Evolutionary conservation across 768 basidiomycete species (phyloP).

Genomic region (Russula earlei): DNA sequence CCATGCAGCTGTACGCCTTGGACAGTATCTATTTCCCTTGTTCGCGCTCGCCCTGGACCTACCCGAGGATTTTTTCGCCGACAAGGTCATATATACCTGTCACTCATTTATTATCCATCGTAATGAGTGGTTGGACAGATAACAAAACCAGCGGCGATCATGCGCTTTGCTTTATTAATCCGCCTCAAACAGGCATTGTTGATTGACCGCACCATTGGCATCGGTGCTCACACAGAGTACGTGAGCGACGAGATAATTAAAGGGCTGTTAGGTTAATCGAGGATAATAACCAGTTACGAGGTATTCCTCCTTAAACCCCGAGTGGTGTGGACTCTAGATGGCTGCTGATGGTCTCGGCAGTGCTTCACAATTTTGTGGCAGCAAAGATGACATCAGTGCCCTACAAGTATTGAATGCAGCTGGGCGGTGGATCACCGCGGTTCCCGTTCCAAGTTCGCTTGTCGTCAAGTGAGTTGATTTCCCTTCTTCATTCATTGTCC

Average conservation of each 20-base stretch:
- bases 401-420: slow-evolving; percentile 43
- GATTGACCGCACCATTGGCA: slow-evolving; percentile 64
- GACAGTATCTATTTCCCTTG: slow-evolving; percentile 65
- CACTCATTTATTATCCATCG: background rate
- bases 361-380: slow-evolving; percentile 88
- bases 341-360: slow-evolving; percentile 30
- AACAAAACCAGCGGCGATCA: slow-evolving; percentile 67
- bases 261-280: background rate
- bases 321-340: slow-evolving; percentile 1
- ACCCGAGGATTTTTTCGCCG: slow-evolving; percentile 68
- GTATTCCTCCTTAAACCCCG: background rate
- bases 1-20: slow-evolving; percentile 46
- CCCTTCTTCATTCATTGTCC: background rate
- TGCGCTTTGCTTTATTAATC: slow-evolving; percentile 82
- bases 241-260: slow-evolving; percentile 21
- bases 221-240: slow-evolving; percentile 82
- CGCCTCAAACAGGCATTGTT: slow-evolving; percentile 56
- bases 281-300: slow-evolving; percentile 8
- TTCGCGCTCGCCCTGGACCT: slow-evolving; percentile 78
- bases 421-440: slow-evolving; percentile 47
- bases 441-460: slow-evolving; percentile 45
- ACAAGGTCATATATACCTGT: slow-evolving; percentile 44
- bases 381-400: slow-evolving; percentile 41
- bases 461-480: slow-evolving; percentile 43
- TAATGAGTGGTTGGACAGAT: slow-evolving; percentile 37